A percentile compares a stretch with the other conserved stretches of the same genome.
These are phyloP conservation scores for Claviceps capensis DNA, from an alignment of 2,329 filamentous ascomycete genomes.

Conservation along the genomic window DNA sequence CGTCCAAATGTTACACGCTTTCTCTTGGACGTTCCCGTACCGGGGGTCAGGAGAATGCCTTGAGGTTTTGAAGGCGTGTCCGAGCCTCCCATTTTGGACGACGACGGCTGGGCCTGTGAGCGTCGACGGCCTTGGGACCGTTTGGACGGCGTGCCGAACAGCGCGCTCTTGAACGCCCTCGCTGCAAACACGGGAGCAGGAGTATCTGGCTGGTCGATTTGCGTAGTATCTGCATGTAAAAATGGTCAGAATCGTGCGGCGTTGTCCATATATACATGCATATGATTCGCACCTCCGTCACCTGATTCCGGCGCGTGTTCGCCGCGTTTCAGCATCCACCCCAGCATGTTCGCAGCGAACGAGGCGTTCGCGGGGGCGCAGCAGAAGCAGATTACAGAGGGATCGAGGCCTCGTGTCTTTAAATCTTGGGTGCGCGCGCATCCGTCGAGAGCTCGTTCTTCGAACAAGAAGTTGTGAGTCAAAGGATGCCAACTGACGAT, in stretches of 20 bases:
- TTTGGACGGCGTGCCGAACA: constrained; percentile 45
- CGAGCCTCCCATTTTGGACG: constrained; percentile 14
- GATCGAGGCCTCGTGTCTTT: no score
- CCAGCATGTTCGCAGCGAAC: constrained; percentile 31
- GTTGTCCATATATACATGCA: neutral
- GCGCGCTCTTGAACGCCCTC: constrained; percentile 47
- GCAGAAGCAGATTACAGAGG: neutral
- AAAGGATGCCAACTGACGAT: no score
- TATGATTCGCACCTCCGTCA: constrained; percentile 11
- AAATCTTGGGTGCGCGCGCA: neutral
- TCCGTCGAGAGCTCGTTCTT: neutral
- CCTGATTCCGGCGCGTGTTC: constrained; percentile 23
- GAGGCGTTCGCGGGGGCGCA: neutral
- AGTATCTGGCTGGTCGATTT: constrained; percentile 47
- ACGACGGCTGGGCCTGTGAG: constrained; percentile 6
- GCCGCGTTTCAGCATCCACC: constrained; percentile 42
- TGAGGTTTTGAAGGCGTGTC: constrained; percentile 36
- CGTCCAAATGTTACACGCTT: constrained; percentile 54
- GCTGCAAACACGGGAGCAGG: constrained; percentile 54
- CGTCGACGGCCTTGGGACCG: constrained; percentile 19
- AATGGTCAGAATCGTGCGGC: neutral
- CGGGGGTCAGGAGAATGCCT: constrained; percentile 51
- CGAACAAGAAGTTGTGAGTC: no score
- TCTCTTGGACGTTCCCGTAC: constrained; percentile 43
- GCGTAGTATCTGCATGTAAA: constrained; percentile 24